phyloP scores from a whole-genome alignment of 148 eudicot species.

The Chenopodium quinoa region DNA sequence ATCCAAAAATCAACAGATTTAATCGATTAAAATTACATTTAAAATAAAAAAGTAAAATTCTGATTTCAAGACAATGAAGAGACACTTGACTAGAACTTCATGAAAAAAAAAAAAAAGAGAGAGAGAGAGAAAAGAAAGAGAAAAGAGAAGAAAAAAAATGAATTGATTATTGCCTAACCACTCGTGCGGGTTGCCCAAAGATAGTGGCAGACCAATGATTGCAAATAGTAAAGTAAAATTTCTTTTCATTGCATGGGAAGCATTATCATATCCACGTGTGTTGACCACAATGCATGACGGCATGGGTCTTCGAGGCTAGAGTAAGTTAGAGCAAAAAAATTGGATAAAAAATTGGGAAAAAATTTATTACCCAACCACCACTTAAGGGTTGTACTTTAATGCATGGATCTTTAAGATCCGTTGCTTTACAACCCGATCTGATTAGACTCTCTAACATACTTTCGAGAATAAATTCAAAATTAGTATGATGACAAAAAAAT shows the following conservation, averaged over 20 bases:
- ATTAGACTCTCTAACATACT: slow-evolving; percentile 16
- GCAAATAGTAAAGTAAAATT: slow-evolving; percentile 7
- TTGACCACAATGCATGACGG: slow-evolving; percentile 30
- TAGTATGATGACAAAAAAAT: no score
- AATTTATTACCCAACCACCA: slow-evolving; percentile 19
- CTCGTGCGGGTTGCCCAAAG: slow-evolving; percentile 43
- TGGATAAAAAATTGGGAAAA: background rate
- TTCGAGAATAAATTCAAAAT: background rate
- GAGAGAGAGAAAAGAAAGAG: background rate
- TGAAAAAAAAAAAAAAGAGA: background rate
- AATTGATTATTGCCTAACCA: slow-evolving; percentile 26
- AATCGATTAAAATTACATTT: no score
- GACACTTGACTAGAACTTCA: background rate
- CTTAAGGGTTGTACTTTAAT: slow-evolving; percentile 15
- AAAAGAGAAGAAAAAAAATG: background rate
- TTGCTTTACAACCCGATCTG: slow-evolving; percentile 33
- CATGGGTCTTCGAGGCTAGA: background rate
- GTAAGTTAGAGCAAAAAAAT: background rate
- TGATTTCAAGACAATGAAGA: background rate
- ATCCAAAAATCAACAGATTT: no score
- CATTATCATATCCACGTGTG: slow-evolving; percentile 32
- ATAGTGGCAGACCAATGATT: slow-evolving; percentile 38
- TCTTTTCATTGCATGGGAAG: slow-evolving; percentile 24
- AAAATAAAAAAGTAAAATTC: background rate
- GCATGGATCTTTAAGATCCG: slow-evolving; percentile 24